Conservation (phyloP, 2,329 filamentous ascomycete genomes). For the Colletotrichum camelliae region DNA sequence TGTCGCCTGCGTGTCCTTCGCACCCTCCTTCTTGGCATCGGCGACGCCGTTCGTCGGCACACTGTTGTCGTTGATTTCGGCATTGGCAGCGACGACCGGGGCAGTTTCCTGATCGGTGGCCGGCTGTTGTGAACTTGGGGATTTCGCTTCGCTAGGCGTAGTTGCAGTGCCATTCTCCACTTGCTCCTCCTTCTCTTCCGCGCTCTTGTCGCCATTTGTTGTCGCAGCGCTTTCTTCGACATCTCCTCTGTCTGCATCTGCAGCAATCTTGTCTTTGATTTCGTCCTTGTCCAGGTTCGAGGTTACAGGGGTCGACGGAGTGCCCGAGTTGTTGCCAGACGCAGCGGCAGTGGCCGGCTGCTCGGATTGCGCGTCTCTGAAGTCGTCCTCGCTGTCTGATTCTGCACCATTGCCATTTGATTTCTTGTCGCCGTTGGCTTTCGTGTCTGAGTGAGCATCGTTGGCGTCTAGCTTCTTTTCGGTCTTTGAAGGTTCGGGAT, state of each 20-base stretch:
- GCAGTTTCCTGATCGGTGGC: background rate
- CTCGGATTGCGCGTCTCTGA: conserved; percentile 30
- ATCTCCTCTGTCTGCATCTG: conserved; percentile 2
- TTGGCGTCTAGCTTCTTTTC: conserved; percentile 2
- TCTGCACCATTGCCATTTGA: conserved; percentile 14
- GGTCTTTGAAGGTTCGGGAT: background rate
- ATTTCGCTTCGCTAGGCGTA: background rate
- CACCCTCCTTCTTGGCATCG: background rate
- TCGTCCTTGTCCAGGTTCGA: conserved; percentile 8
- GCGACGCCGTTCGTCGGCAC: background rate
- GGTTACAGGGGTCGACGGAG: conserved; percentile 12
- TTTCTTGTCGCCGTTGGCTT: conserved; percentile 3
- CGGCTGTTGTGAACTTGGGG: background rate
- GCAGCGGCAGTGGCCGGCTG: conserved; percentile 2
- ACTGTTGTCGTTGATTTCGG: background rate
- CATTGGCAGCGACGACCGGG: background rate
- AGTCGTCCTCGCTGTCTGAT: conserved; percentile 31
- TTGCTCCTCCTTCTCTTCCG: background rate
- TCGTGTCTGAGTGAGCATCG: conserved; percentile 4
- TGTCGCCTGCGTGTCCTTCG: background rate
- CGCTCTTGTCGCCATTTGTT: background rate
- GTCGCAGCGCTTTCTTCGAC: background rate
- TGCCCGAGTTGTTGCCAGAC: conserved; percentile 8
- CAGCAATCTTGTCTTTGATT: background rate
- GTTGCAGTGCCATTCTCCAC: background rate